Conservation (phyloP, 176 grass and related monocot species). For the Tillandsia fasciculata region DNA sequence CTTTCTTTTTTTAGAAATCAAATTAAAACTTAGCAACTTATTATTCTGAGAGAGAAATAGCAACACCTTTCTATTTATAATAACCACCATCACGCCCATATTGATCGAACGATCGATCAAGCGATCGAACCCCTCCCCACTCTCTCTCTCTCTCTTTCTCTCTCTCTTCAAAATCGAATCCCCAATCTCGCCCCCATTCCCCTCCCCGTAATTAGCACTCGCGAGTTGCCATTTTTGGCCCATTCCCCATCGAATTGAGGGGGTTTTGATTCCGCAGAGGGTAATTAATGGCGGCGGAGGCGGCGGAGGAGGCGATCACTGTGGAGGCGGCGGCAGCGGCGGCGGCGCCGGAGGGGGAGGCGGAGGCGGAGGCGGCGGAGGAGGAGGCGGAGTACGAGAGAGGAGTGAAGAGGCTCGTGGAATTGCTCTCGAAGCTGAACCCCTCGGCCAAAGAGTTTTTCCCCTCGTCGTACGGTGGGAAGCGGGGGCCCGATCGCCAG, state of each 20-base stretch:
- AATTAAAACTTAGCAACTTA: neutral
- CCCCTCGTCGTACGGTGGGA: constrained; percentile 32
- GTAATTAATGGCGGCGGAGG: constrained; percentile 51
- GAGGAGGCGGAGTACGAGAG: constrained; percentile 48
- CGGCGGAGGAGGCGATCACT: constrained; percentile 41
- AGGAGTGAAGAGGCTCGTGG: constrained; percentile 68
- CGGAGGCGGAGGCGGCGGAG: constrained; percentile 6
- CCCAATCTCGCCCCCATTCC: constrained; percentile 1
- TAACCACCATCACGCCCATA: neutral
- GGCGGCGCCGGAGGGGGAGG: neutral
- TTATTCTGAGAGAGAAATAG: neutral
- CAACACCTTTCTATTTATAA: neutral
- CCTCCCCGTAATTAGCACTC: neutral
- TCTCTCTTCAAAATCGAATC: neutral
- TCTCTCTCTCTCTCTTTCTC: neutral
- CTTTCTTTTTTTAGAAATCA: neutral
- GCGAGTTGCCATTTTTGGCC: neutral
- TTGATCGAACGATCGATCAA: neutral
- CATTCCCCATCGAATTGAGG: constrained; percentile 14
- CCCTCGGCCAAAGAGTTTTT: constrained; percentile 86
- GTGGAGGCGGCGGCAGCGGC: neutral
- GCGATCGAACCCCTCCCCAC: neutral
- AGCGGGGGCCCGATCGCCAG: neutral
- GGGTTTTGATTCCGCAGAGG: neutral
- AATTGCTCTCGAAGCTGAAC: constrained; percentile 82